phyloP scores from a whole-genome alignment of 2,329 filamentous ascomycete species.

The Thelonectria discophora region DNA sequence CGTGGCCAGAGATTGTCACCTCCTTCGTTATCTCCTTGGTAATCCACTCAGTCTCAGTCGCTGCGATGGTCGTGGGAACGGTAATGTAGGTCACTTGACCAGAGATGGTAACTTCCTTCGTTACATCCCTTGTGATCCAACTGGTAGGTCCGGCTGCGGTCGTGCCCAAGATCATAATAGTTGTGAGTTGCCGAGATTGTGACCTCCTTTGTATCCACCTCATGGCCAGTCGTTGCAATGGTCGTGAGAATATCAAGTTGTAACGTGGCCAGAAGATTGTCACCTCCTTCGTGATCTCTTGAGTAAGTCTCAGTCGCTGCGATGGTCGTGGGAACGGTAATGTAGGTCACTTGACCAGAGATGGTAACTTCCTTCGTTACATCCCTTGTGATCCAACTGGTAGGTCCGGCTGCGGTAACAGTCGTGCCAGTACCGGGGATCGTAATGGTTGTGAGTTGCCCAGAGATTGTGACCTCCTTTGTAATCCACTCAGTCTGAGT shows the following conservation, averaged over 20 bases:
- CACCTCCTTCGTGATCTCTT: no score
- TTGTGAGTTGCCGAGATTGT: not conserved
- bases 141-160: conserved; percentile 16
- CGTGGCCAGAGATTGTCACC: not conserved
- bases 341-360: not conserved
- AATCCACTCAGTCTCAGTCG: no score
- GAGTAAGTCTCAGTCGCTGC: no score
- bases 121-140: no score
- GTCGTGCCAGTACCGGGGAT: not conserved
- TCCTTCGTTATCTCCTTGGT: no score
- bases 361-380: conserved; percentile 1
- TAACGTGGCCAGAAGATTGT: not conserved
- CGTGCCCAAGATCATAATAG: not conserved
- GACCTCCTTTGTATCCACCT: not conserved
- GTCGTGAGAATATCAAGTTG: not conserved
- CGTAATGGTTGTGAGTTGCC: not conserved
- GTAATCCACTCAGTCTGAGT: not conserved
- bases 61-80: not conserved
- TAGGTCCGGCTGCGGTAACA: conserved; percentile 19
- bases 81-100: not conserved
- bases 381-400: not conserved
- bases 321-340: not conserved
- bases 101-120: conserved; percentile 4
- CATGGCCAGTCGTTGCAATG: not conserved
- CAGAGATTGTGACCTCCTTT: not conserved